Evolutionary conservation across 768 basidiomycete species (phyloP), one percentile per base, ranked within the genome.

Genomic region (Pholiota molesta): DNA sequence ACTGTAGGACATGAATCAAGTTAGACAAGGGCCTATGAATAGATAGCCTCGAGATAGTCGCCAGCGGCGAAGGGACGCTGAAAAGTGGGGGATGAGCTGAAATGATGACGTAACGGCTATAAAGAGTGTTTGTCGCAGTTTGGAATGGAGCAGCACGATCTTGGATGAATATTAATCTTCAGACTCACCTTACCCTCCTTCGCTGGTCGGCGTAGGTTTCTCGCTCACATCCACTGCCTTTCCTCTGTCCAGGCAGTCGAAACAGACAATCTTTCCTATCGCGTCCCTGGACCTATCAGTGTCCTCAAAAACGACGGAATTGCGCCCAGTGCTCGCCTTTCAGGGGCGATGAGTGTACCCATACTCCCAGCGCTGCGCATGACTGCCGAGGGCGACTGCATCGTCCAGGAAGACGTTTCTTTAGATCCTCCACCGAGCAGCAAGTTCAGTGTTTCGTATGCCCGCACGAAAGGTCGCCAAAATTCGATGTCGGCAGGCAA

Each of bases 361-460:
- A 75, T 67, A 62, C 71, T 78, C 53, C 83, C 85, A 67, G 78
- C 84, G 61, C 79, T 85, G 65, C 86, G 85, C 66, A 77, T 86
- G 66, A 80, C 81, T 31, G 66, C 77, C 56, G 81, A 81, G 60
- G 79, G 79, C 62, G 77, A 79, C 44, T 75, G 76, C 64, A 67
- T 79, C 52, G 68, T 75, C 17, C 71, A 80, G 61, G 86, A 87
- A 60, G 72, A 77, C 40, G 74, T 84, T 51, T 66, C 81, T 59
- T 73, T 82, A 42, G 80, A 81, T 58, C 64, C 81, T n/a, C 76
- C 81, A 14, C 65, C 76, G 23, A 78, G 79, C 58, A 88, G 73
- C 76, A 86, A 83, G 73, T 89, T 89, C 72, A 84, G 81, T 40
- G 75, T 89, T 59, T 83, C 86, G 35, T 86, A 84, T 82, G 81